Base-by-base conservation (phyloP, 305 asterid species). In the Solanum hybrid region DNA sequence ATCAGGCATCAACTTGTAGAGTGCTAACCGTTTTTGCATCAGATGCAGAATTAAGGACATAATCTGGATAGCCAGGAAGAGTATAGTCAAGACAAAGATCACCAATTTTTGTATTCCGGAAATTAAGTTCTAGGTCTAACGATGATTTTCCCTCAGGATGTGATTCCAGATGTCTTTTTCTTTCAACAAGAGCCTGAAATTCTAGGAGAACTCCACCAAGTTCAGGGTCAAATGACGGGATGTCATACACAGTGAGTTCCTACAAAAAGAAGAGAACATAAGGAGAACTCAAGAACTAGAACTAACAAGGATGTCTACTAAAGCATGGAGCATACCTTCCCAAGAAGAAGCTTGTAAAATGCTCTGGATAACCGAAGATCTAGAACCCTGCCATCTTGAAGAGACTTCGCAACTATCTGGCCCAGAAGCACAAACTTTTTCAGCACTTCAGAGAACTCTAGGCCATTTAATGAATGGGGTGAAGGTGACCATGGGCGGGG, bases 31-130 rank as follows among this genome's bases (percentile, higher is more conserved):
- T 94, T 90, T 92, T 91, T 17, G 93, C 87, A 85, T 93, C 93
- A 51, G 95, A 90, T 33, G 92, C 92, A 76, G 94, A 90, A 70
- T 61, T 89, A 75, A 94, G 94, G 86, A 90, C 90, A 89, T 94
- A 98, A 92, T 98, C 99, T 41, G 97, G 98, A 93, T 95, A 95
- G 26, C 99, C 99, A 26, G 99, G 99, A 92, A 98, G 95, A 84
- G 95, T 91, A 91, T 95, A 98, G 93, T 96, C 99, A 90, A 98
- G 96, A 94, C 95, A 95, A 87, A 98, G 95, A 91, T 98, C 99
- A 94, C 95, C 98, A 33, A 98, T 95, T 93, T 92, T 95, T 45
- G 97, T 93, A 91, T 89, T 90, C 33, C 91, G 94, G 91, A 94
- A 95, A 91, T 89, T 89, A 87, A 95, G 85, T 34, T 94, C 95